Evolutionary conservation across 2,329 filamentous ascomycete species (phyloP).

Genomic region (Didymella arachidicola): DNA sequence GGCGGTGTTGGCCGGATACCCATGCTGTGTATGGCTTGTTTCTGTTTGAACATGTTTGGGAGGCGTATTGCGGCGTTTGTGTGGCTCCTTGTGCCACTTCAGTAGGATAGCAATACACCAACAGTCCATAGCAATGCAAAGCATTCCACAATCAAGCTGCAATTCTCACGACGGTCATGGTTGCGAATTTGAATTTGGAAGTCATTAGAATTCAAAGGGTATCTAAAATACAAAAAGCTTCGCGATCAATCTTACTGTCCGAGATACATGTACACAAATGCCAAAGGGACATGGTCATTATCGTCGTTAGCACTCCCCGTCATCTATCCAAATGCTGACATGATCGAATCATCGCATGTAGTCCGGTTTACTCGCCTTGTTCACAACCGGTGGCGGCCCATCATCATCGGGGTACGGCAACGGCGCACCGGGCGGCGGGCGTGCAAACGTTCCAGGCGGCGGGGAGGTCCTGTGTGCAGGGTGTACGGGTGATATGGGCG

Average conservation of each 20-base stretch:
- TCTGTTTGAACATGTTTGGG: constrained; percentile 20
- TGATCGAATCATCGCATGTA: constrained; percentile 48
- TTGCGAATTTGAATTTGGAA: no score
- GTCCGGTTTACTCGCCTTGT: constrained; percentile 85
- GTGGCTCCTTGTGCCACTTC: constrained; percentile 16
- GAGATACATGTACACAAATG: constrained; percentile 7
- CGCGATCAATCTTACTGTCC: not conserved
- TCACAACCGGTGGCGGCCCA: constrained; percentile 81
- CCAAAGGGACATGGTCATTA: constrained; percentile 10
- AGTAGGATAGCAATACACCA: constrained; percentile 25
- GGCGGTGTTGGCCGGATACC: constrained; percentile 47
- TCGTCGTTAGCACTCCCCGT: constrained; percentile 6
- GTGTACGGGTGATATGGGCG: constrained; percentile 11
- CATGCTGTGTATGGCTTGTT: constrained; percentile 34
- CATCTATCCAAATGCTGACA: not conserved
- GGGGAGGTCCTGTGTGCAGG: constrained; percentile 34
- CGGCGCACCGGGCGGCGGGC: constrained; percentile 47
- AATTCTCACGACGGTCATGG: no score
- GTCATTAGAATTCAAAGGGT: constrained; percentile 7
- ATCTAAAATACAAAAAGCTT: constrained; percentile 19
- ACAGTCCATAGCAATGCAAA: constrained; percentile 9
- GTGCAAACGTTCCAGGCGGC: constrained; percentile 34
- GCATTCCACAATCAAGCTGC: not conserved
- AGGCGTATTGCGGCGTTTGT: constrained; percentile 31
- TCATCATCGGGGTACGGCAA: constrained; percentile 84